Base-by-base conservation (phyloP, 2,329 filamentous ascomycete species). In the Talaromyces amestolkiae region DNA sequence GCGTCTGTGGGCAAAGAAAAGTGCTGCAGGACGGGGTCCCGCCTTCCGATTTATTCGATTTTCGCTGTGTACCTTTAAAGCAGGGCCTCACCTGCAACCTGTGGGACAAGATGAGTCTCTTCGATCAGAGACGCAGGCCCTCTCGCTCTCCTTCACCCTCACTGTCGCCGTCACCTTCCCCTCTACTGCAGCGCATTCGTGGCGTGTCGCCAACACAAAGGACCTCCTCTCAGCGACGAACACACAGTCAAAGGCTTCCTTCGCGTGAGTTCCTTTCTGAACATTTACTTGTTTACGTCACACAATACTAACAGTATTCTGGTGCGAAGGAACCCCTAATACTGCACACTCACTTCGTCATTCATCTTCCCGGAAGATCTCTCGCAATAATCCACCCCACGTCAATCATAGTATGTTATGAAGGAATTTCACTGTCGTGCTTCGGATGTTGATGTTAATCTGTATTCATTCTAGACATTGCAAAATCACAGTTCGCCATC, bases 301-400 rank as follows among this genome's bases (percentile, higher is more conserved):
- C 45, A 39, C 51, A 58, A 35, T 56, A 17, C 51, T 63, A n/a
- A 51, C 3, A 22, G 8, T 41, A 31, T 43, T 11, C 19, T 27
- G 51, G 33, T 51, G 9, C 27, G 8, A 63, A 56, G 45, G 15
- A 4, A 31, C 39, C n/a, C 9, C 41, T 47, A 51, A 59, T n/a
- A n/a, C 49, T 59, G 27, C 27, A 22, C 61, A n/a, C n/a, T 7
- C 61, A 7, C 61, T 66, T 35, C 61, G 51, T 43, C 53, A 45
- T 51, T 66, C 64, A 11, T 51, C 64, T 10, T 63, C 64, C 35
- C 51, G 63, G 33, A 64, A 51, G 47, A 67, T 65, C 19, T 64
- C 65, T 54, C 61, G 49, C 27, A 37, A 56, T 15, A 68, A 66
- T 19, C 65, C 66, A 15, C 66, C 66, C n/a, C 66, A 66, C 47